These are phyloP conservation scores for Podaxis sp. DNA, from an alignment of 768 basidiomycete genomes.

Conservation along the genomic window DNA sequence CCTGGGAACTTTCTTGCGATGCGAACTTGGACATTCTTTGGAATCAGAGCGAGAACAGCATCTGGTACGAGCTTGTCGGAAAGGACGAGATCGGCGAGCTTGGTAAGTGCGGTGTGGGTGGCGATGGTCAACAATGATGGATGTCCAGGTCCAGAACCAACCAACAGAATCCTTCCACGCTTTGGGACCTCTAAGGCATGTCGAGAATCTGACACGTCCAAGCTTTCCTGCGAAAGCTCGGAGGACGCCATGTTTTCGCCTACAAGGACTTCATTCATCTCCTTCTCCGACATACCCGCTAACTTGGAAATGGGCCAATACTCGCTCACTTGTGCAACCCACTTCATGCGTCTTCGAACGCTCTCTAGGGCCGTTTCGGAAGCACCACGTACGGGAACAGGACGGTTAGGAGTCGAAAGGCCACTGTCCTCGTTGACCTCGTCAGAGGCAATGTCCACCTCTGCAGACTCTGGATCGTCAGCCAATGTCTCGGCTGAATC, in stretches of 20 bases:
- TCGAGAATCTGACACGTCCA: constrained; percentile 21
- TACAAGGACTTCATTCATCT: constrained; percentile 66
- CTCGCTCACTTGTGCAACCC: constrained; percentile 95
- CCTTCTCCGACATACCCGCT: constrained; percentile 61
- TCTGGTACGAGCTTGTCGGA: constrained; percentile 96
- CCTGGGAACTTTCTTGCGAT: constrained; percentile 98
- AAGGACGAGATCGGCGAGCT: constrained; percentile 82
- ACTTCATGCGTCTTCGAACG: constrained; percentile 74
- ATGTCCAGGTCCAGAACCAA: constrained; percentile 95
- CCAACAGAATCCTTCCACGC: constrained; percentile 79
- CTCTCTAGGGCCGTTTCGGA: constrained; percentile 44
- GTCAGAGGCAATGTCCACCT: constrained; percentile 32
- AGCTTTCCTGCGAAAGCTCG: constrained; percentile 14
- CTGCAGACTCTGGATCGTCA: constrained; percentile 16
- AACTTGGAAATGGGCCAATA: constrained; percentile 89
- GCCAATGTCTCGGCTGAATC: constrained; percentile 22
- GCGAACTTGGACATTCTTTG: constrained; percentile 64
- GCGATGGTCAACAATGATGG: constrained; percentile 90
- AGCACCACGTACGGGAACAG: constrained; percentile 52
- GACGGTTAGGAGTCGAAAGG: constrained; percentile 64
- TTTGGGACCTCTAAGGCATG: constrained; percentile 36
- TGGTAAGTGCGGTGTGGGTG: constrained; percentile 77
- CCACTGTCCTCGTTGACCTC: constrained; percentile 55
- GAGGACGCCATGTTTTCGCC: constrained; percentile 28
- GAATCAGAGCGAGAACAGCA: constrained; percentile 83